Conservation (phyloP, 306 rosid species). For the Mimosa pudica region DNA sequence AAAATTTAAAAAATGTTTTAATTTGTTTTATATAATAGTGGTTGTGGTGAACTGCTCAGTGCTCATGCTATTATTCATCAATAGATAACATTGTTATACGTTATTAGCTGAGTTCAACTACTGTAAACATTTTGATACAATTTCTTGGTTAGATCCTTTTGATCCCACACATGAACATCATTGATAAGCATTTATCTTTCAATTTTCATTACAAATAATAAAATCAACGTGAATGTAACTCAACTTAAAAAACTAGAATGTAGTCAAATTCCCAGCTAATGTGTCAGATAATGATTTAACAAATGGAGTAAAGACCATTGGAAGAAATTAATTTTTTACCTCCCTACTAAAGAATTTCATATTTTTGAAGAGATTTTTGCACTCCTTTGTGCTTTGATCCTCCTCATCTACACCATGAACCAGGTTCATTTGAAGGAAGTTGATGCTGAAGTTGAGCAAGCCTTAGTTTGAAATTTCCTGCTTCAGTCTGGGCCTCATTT, state of each 20-base stretch:
- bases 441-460: constrained; percentile 96
- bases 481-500: constrained; percentile 37
- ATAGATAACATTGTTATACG: neutral
- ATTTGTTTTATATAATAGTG: neutral
- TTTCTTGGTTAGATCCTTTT: neutral
- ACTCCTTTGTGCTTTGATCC: constrained; percentile 71
- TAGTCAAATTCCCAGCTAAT: constrained; percentile 2
- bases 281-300: neutral
- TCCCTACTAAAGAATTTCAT: constrained; percentile 89
- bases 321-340: constrained; percentile 46
- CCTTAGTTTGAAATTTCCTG: constrained; percentile 68
- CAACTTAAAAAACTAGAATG: neutral
- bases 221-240: neutral
- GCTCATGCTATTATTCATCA: neutral
- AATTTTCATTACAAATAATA: neutral
- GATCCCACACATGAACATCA: neutral
- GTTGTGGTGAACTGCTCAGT: neutral
- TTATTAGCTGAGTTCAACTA: neutral
- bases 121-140: neutral
- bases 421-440: constrained; percentile 84
- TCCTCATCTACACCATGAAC: no score
- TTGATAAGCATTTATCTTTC: neutral
- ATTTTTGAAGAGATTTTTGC: constrained; percentile 74
- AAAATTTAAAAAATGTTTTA: no score
- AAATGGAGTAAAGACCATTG: neutral